phyloP scores from a whole-genome alignment of 805 yeast species.

The Kodamaea fukazawae region DNA sequence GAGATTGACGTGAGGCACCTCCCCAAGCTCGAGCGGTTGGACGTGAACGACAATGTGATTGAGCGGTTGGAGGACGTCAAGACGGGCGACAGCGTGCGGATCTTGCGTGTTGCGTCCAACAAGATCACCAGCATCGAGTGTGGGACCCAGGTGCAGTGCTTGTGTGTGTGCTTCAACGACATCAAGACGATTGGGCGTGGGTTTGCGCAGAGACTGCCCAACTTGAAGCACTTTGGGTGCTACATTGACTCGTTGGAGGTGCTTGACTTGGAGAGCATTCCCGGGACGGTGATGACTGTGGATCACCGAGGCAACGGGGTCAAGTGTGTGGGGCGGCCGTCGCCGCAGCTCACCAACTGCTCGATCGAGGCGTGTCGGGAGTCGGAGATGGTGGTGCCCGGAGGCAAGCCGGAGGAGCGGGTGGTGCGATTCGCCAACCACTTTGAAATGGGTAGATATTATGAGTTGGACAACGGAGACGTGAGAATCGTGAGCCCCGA shows the following conservation, averaged over 20 bases:
- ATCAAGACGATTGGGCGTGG: not conserved
- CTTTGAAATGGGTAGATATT: slow-evolving; percentile 1
- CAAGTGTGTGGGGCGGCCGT: not conserved
- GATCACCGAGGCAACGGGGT: too few species aligned
- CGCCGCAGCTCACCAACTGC: not conserved
- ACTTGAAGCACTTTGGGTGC: slow-evolving; percentile 3
- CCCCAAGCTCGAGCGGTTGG: not conserved
- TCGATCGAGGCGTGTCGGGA: not conserved
- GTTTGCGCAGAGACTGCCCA: slow-evolving; percentile 1
- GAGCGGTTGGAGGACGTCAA: too few species aligned
- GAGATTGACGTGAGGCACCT: not conserved
- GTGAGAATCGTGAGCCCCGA: too few species aligned
- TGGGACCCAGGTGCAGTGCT: not conserved
- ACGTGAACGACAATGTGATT: not conserved
- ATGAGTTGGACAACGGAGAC: not conserved
- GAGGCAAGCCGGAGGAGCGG: not conserved
- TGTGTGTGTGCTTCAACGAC: slow-evolving; percentile 2
- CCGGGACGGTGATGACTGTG: not conserved
- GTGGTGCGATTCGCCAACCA: slow-evolving; percentile 4
- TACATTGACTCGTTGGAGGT: not conserved
- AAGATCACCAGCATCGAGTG: too few species aligned
- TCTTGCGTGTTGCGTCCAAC: too few species aligned
- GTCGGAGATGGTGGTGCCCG: slow-evolving; percentile 1
- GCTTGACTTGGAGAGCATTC: not conserved
- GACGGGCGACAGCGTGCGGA: too few species aligned